These are phyloP conservation scores for Tritrichomonas musculus DNA, from an alignment of 208 protist genomes.

Conservation along the genomic window DNA sequence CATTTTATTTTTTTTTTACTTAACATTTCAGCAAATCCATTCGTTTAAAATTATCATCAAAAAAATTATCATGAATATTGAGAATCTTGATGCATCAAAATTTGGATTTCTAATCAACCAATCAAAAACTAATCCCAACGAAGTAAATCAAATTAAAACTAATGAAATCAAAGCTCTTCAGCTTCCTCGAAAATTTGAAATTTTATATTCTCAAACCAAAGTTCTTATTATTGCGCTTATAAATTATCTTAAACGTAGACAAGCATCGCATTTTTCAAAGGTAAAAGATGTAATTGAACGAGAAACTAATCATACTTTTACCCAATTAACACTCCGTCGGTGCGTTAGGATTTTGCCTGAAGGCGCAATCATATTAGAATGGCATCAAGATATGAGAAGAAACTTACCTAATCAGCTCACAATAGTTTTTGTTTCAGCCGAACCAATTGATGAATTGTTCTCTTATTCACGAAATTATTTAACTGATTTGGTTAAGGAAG, in stretches of 20 bases:
- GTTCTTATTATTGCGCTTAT: too few relatives aligned
- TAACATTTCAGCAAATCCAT: too few relatives aligned
- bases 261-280: neutral
- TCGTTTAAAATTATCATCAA: too few relatives aligned
- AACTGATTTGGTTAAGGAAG: neutral
- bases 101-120: too few relatives aligned
- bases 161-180: too few relatives aligned
- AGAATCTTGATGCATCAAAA: too few relatives aligned
- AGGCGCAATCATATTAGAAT: neutral
- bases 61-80: too few relatives aligned
- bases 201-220: too few relatives aligned
- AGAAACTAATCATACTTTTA: neutral
- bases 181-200: too few relatives aligned
- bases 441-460: neutral
- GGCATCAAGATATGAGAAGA: neutral
- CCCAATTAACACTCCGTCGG: neutral
- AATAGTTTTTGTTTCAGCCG: neutral
- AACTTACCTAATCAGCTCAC: neutral
- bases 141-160: too few relatives aligned
- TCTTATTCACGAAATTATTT: neutral
- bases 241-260: neutral
- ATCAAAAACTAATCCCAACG: too few relatives aligned
- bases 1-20: too few relatives aligned
- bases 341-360: neutral
- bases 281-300: neutral